Evolutionary conservation across 768 basidiomycete species (phyloP), one percentile per base, ranked within the genome.

Genomic region (Imleria badia): DNA sequence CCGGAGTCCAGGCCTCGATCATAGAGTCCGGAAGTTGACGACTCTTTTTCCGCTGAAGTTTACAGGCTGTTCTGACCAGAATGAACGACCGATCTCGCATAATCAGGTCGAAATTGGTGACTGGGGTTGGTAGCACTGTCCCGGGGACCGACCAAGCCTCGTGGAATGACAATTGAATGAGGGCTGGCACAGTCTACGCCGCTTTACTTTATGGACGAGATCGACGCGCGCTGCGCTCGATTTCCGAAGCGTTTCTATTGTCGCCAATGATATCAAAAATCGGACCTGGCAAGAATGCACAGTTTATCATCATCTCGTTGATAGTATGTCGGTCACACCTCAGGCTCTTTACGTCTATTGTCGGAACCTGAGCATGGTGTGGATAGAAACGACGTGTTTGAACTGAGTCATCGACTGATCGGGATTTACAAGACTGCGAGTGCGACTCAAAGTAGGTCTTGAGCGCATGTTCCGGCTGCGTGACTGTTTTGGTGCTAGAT

Each of bases 341-440:
- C n/a, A n/a, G 26, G 4, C 6, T 26, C 26, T 3, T 26, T 26
- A 6, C 13, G 12, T 19, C 12, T n/a, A 36, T n/a, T n/a, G n/a
- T 26, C 26, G 26, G 26, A 26, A 6, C 14, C 36, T 53, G 17
- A 59, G 7, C 13, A 50, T 11, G 39, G 19, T 26, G 11, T 26
- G 11, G 10, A 11, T 49, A 90, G 91, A 55, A 95, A 95, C 59
- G 94, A 97, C 72, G 97, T 98, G 96, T 99, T 99, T 64, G 97
- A 98, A 68, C 79, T 98, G 31, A 92, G 92, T 53, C 91, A 97
- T 67, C 87, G 95, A n/a, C 80, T 98, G 14, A 95, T 98, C 59
- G 97, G 97, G 9, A 97, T 99, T 50, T 98, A 99, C 77, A 99
- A 99, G 80, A 96, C 94, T 3, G 83, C 90, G 7, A 98, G 97